phyloP scores from a whole-genome alignment of 805 yeast species.

The Torulaspora quercuum region DNA sequence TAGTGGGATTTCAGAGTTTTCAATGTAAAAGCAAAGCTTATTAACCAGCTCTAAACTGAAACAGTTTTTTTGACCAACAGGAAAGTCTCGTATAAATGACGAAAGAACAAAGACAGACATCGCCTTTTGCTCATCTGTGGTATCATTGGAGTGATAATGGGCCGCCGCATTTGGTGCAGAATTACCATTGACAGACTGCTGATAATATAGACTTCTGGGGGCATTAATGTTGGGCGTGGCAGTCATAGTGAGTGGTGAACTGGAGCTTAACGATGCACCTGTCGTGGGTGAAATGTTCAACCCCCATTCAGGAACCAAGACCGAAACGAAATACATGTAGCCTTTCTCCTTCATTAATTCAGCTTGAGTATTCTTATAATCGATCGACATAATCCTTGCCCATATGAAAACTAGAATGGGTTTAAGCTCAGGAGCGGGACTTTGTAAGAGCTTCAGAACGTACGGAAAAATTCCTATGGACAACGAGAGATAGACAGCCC shows the following conservation, averaged over 20 bases:
- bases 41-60: conserved; percentile 68
- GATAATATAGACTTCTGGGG: conserved; percentile 21
- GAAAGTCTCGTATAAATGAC: conserved; percentile 75
- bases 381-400: conserved; percentile 97
- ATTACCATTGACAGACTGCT: conserved; percentile 15
- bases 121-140: conserved; percentile 82
- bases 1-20: conserved; percentile 75
- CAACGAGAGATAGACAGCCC: conserved; percentile 92
- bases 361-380: conserved; percentile 82
- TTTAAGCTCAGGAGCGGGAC: conserved; percentile 92
- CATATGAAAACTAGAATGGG: conserved; percentile 94
- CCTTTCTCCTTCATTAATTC: conserved; percentile 91
- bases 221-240: conserved; percentile 19
- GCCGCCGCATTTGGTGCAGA: conserved; percentile 9
- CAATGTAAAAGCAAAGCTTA: conserved; percentile 62
- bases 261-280: conserved; percentile 19
- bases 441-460: conserved; percentile 80
- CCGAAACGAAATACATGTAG: conserved; percentile 77
- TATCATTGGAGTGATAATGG: conserved; percentile 29
- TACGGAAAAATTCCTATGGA: conserved; percentile 96
- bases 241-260: conserved; percentile 25
- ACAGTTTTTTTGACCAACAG: conserved; percentile 75
- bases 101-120: conserved; percentile 91
- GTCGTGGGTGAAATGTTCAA: conserved; percentile 18
- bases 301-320: conserved; percentile 51